Evolutionary conservation across 139 green algal species (phyloP).

Genomic region (Eudorina sp.): DNA sequence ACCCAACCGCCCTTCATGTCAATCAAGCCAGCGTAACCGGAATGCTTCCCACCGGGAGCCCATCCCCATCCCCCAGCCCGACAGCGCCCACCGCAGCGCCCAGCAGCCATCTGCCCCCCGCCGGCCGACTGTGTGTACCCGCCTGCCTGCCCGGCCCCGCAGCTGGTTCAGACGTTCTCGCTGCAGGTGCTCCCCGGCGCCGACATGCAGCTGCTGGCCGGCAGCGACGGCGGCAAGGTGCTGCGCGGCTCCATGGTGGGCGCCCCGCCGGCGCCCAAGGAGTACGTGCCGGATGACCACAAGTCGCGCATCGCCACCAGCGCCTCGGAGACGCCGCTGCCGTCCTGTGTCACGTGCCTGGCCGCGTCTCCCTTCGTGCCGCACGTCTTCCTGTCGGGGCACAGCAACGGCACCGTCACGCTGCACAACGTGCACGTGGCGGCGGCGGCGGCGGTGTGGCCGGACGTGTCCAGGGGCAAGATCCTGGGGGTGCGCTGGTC

Average conservation of each 20-base stretch:
- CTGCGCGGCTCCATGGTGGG: slow-evolving; percentile 63
- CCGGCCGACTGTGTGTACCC: too few species aligned
- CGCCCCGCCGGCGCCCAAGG: slow-evolving; percentile 54
- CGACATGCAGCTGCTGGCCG: slow-evolving; percentile 62
- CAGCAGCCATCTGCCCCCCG: too few species aligned
- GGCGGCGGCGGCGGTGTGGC: slow-evolving; percentile 50
- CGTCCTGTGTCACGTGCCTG: slow-evolving; percentile 49
- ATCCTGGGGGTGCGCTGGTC: slow-evolving; percentile 52
- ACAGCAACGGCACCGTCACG: slow-evolving; percentile 57
- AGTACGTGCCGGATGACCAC: slow-evolving; percentile 58
- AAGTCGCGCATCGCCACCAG: slow-evolving; percentile 6
- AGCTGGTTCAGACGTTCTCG: slow-evolving; percentile 32
- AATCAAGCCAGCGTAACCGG: too few species aligned
- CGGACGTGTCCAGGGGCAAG: slow-evolving; percentile 19
- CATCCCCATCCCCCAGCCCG: too few species aligned
- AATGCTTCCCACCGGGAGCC: too few species aligned
- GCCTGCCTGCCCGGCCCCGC: not conserved
- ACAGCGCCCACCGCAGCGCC: too few species aligned
- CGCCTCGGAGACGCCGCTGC: not conserved
- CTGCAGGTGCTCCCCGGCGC: slow-evolving; percentile 24
- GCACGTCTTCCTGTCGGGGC: slow-evolving; percentile 47
- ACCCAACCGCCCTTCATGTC: too few species aligned
- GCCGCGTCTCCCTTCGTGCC: slow-evolving; percentile 42
- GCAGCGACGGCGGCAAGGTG: slow-evolving; percentile 46
- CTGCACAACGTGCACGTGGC: slow-evolving; percentile 46